Base-by-base conservation (phyloP, 176 grass and related monocot species). In the Miscanthus lutarioriparius region DNA sequence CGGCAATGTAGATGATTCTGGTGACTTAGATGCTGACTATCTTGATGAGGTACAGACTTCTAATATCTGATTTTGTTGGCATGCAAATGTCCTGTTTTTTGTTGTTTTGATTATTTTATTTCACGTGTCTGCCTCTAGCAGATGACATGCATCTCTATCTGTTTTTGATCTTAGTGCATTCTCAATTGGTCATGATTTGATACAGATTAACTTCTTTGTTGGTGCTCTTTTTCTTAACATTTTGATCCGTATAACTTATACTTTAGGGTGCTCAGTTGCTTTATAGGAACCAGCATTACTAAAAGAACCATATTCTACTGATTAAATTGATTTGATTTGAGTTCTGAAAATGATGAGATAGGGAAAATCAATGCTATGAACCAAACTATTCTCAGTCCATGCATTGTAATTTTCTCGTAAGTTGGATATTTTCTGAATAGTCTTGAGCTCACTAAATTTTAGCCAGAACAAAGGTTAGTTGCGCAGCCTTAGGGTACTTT, bases 21-120 rank as follows among this genome's bases (percentile, higher is more conserved):
- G 96, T 41, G 96, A 93, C 82, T 85, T 98, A 68, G 96, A 98
- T 77, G 91, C 85, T n/a, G 96, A 98, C 68, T 98, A 98, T 86
- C 96, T 98, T 78, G 96, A 98, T 44, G 91, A 95, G 93, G 96
- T 98, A 89, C 53, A 38, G 19, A 2, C 82, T 39, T 45, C 30
- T 25, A 36, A 25, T 69, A 8, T 19, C 30, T 75, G 8, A 26
- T 44, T 58, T 58, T 73, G 16, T 14, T 69, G 25, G 40, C 41
- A 16, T 26, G 15, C 19, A 6, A 44, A 58, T 67, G 27, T 78
- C 67, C 27, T 36, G 26, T 2, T 33, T 44, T 86, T 43, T 40
- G 23, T 64, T 86, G 70, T 44, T 28, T 35, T 80, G 2, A 1
- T 82, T 74, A n/a, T 81, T 20, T 79, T 10, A 33, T 33, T 67